A percentile compares a stretch with the other conserved stretches of the same genome.
Evolutionary conservation across 768 basidiomycete species (phyloP).

Genomic region (Astraeus odoratus): DNA sequence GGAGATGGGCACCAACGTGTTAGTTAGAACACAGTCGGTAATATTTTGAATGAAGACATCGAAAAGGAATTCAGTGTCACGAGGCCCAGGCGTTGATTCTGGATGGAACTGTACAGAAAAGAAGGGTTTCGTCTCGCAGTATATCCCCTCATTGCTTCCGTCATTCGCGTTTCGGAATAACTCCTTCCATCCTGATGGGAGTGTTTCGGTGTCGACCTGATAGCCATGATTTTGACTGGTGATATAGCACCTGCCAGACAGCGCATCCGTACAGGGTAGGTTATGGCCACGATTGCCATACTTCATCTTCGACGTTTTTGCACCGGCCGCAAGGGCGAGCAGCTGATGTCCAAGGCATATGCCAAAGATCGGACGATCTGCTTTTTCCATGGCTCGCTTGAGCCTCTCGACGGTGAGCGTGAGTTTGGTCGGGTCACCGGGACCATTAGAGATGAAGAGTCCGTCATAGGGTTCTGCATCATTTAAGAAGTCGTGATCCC

Average conservation of each 20-base stretch:
- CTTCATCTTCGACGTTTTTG: constrained; percentile 97
- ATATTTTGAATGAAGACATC: constrained; percentile 94
- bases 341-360: constrained; percentile 99
- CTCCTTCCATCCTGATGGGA: constrained; percentile 86
- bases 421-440: constrained; percentile 90
- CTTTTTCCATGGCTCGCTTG: constrained; percentile 57
- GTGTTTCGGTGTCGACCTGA: constrained; percentile 78
- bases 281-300: constrained; percentile 99
- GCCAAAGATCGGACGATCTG: constrained; percentile 87
- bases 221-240: constrained; percentile 99
- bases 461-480: constrained; percentile 87
- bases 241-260: constrained; percentile 96
- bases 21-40: constrained; percentile 59
- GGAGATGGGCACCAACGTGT: constrained; percentile 46
- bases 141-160: constrained; percentile 95
- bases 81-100: constrained; percentile 92
- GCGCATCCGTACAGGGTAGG: constrained; percentile 91
- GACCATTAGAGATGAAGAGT: constrained; percentile 95
- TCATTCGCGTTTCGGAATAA: constrained; percentile 97
- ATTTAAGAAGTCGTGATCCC: constrained; percentile 86
- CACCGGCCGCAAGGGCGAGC: constrained; percentile 90
- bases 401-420: constrained; percentile 65
- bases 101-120: constrained; percentile 99
- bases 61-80: constrained; percentile 98
- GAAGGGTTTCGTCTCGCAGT: constrained; percentile 86